Evolutionary conservation across 2,329 filamentous ascomycete genomes (phyloP).

Genomic region (Aspergillus aculeatinus): DNA sequence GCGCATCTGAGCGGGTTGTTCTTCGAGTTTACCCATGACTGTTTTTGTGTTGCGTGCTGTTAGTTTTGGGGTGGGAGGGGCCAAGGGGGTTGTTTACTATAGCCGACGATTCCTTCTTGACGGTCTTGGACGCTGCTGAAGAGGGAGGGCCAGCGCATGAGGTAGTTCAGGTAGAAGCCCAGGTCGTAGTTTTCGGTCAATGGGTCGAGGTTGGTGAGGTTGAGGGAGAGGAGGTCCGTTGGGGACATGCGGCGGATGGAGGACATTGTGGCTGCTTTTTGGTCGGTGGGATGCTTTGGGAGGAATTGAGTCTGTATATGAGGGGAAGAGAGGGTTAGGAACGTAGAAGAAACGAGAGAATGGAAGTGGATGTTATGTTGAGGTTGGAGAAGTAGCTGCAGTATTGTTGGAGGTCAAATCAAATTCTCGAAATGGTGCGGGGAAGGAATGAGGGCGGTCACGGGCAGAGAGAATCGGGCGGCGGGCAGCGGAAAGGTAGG

Average conservation of each 20-base stretch:
- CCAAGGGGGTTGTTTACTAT: slow-evolving; percentile 63
- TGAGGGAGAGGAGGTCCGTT: slow-evolving; percentile 82
- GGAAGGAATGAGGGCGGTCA: slow-evolving; percentile 20
- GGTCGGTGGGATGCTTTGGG: neutral
- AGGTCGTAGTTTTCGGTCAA: slow-evolving; percentile 98
- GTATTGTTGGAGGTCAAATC: too few relatives aligned
- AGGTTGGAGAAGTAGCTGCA: too few relatives aligned
- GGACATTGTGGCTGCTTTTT: slow-evolving; percentile 58
- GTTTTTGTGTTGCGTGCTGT: slow-evolving; percentile 3
- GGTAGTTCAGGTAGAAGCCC: slow-evolving; percentile 92
- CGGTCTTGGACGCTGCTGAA: slow-evolving; percentile 89
- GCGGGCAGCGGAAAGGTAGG: neutral
- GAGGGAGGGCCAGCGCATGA: slow-evolving; percentile 91
- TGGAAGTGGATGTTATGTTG: too few relatives aligned
- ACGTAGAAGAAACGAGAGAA: neutral
- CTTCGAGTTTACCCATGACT: slow-evolving; percentile 98
- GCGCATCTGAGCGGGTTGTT: slow-evolving; percentile 71
- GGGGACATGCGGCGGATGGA: slow-evolving; percentile 83
- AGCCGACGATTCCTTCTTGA: slow-evolving; percentile 86
- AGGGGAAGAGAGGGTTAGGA: neutral
- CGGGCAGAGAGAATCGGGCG: slow-evolving; percentile 14
- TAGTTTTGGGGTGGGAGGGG: neutral
- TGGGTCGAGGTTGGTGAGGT: slow-evolving; percentile 91
- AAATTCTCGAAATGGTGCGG: neutral
- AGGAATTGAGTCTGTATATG: neutral